A percentile compares a stretch with the other conserved stretches of the same genome.
phyloP scores from a whole-genome alignment of 495 filamentous ascomycete species.

The Podospora pseudocomata region DNA sequence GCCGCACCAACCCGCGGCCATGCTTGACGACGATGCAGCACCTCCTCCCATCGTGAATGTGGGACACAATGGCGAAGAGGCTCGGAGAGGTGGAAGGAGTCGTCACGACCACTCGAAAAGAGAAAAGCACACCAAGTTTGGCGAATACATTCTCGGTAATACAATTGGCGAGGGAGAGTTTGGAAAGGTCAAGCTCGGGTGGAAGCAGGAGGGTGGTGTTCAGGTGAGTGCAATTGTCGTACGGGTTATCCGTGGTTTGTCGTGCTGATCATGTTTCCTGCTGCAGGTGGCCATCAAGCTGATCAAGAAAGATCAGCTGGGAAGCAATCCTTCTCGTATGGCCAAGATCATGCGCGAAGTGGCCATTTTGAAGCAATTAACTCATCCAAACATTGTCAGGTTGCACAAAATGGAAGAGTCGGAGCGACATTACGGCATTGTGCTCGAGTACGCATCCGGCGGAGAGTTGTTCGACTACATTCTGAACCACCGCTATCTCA shows the following conservation, averaged over 20 bases:
- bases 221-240: slow-evolving; percentile 46
- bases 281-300: slow-evolving; percentile 93
- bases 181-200: slow-evolving; percentile 98
- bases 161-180: slow-evolving; percentile 99
- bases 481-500: slow-evolving; percentile 90
- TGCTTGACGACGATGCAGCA: slow-evolving; percentile 47
- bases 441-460: slow-evolving; percentile 96
- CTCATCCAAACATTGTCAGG: slow-evolving; percentile 92
- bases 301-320: slow-evolving; percentile 84
- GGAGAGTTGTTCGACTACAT: slow-evolving; percentile 99
- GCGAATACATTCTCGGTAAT: slow-evolving; percentile 90
- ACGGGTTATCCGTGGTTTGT: background rate
- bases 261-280: slow-evolving; percentile 8
- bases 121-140: slow-evolving; percentile 83
- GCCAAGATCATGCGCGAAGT: slow-evolving; percentile 98
- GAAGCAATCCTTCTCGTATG: slow-evolving; percentile 77
- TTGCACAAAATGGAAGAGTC: slow-evolving; percentile 99
- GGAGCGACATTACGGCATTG: slow-evolving; percentile 92
- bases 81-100: slow-evolving; percentile 59
- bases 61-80: slow-evolving; percentile 59
- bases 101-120: slow-evolving; percentile 69
- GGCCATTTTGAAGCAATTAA: slow-evolving; percentile 77
- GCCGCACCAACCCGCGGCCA: slow-evolving; percentile 41
- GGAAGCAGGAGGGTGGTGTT: slow-evolving; percentile 91
- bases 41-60: slow-evolving; percentile 52